phyloP scores from a whole-genome alignment of 306 rosid species.

The Cicer bijugum region DNA sequence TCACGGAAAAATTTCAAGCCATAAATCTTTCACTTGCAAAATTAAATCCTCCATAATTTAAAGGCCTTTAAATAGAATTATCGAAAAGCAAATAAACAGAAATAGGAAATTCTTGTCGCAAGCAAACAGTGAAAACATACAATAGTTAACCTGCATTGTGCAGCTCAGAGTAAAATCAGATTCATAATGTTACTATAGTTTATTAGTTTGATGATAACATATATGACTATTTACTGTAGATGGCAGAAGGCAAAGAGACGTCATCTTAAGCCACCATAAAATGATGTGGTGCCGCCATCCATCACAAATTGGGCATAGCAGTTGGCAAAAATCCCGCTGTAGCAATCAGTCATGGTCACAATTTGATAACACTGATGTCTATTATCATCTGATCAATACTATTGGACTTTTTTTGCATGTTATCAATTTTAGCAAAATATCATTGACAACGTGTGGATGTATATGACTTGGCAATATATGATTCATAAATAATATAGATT shows the following conservation, averaged over 20 bases:
- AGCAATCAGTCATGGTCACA: not conserved
- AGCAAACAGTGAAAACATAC: conserved; percentile 33
- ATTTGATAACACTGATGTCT: not conserved
- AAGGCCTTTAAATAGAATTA: conserved; percentile 25
- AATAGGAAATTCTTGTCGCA: not conserved
- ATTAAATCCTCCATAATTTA: not conserved
- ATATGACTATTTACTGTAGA: not conserved
- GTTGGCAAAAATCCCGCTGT: not conserved
- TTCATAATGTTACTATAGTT: conserved; percentile 26
- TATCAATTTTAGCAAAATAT: conserved; percentile 28
- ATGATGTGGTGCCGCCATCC: not conserved
- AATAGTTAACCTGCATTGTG: conserved; percentile 20
- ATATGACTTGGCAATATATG: conserved; percentile 18
- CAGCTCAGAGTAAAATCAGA: conserved; percentile 21
- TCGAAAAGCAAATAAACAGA: conserved; percentile 3
- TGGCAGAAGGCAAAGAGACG: not conserved
- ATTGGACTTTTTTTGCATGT: conserved; percentile 3
- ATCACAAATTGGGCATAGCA: not conserved
- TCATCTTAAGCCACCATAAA: not conserved
- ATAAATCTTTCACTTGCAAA: conserved; percentile 26
- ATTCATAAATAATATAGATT: conserved; percentile 16
- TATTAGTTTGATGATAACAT: conserved; percentile 19
- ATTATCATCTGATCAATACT: conserved; percentile 3
- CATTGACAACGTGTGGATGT: conserved; percentile 20
- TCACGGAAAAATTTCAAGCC: conserved; percentile 7